Conservation (phyloP, 345 rosid genomes). For the Corchorus olitorius region DNA sequence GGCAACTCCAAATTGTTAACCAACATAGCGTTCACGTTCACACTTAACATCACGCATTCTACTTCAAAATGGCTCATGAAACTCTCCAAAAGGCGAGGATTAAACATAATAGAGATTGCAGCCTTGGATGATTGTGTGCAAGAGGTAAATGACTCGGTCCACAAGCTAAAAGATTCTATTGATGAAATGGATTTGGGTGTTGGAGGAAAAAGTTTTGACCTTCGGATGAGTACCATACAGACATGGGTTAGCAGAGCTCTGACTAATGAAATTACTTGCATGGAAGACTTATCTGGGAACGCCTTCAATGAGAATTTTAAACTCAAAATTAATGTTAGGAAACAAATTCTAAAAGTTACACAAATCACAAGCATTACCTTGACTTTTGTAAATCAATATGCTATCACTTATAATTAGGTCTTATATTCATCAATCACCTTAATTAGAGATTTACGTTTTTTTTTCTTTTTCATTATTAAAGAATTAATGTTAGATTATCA, state of each 20-base stretch:
- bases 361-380: too few species aligned
- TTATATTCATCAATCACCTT: too few species aligned
- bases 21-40: not conserved
- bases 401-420: too few species aligned
- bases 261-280: slow-evolving; percentile 37
- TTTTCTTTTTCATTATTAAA: too few species aligned
- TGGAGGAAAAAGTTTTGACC: not conserved
- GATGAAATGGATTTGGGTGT: not conserved
- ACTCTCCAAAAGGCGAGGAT: not conserved
- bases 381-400: too few species aligned
- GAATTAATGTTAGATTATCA: too few species aligned
- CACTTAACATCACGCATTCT: not conserved
- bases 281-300: slow-evolving; percentile 21
- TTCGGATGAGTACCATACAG: slow-evolving; percentile 29
- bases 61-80: not conserved
- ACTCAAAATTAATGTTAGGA: not conserved
- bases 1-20: not conserved
- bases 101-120: too few species aligned
- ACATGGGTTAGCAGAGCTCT: slow-evolving; percentile 49
- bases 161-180: not conserved
- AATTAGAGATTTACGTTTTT: too few species aligned
- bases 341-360: too few species aligned
- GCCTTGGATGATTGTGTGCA: not conserved
- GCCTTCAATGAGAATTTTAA: not conserved
- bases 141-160: not conserved